phyloP scores from a whole-genome alignment of 257 asterid genomes.

The Solanum ahanhuiri region DNA sequence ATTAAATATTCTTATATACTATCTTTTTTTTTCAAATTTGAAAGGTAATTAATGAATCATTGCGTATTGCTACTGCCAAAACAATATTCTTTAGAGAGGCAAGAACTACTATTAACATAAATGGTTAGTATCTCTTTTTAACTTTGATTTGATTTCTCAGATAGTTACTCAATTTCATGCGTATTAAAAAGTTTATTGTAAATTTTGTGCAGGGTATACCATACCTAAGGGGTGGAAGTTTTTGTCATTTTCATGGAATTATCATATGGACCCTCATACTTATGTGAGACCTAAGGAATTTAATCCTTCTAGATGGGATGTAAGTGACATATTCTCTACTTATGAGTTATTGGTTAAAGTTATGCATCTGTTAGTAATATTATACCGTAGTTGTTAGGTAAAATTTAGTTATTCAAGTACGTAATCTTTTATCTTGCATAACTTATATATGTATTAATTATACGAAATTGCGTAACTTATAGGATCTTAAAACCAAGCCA shows the following conservation, averaged over 20 bases:
- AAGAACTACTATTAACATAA: background rate
- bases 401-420: too few species aligned
- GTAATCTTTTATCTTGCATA: too few species aligned
- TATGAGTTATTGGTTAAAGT: background rate
- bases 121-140: background rate
- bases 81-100: background rate
- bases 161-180: too few species aligned
- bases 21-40: too few species aligned
- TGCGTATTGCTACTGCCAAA: background rate
- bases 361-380: too few species aligned
- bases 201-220: background rate
- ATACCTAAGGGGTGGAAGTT: constrained; percentile 10
- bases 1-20: too few species aligned
- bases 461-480: too few species aligned
- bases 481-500: background rate
- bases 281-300: background rate
- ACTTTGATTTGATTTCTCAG: background rate
- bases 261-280: background rate
- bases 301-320: background rate
- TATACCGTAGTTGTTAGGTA: too few species aligned
- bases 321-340: background rate
- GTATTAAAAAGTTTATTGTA: too few species aligned
- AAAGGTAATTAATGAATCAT: background rate
- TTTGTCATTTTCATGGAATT: background rate
- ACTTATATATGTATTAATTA: too few species aligned